A percentile compares a stretch with the other conserved stretches of the same genome.
phyloP scores from a whole-genome alignment of 2,329 filamentous ascomycete species.

The Didymella glomerata region DNA sequence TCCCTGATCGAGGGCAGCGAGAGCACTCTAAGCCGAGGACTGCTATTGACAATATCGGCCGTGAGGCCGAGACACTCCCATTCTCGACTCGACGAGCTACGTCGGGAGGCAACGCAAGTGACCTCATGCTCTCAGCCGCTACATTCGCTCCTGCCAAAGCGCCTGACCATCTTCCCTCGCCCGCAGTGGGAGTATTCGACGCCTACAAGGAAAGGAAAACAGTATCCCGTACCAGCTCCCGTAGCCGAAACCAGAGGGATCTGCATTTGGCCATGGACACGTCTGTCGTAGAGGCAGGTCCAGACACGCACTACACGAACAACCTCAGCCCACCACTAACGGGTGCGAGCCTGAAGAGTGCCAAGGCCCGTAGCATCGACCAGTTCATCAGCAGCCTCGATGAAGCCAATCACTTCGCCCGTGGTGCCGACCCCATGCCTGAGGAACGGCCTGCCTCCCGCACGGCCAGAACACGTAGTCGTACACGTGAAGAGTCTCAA shows the following conservation, averaged over 20 bases:
- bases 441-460: slow-evolving; percentile 58
- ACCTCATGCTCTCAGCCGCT: slow-evolving; percentile 52
- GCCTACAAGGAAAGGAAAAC: slow-evolving; percentile 69
- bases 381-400: slow-evolving; percentile 89
- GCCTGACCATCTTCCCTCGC: slow-evolving; percentile 67
- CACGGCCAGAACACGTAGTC: slow-evolving; percentile 57
- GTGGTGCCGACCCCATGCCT: slow-evolving; percentile 51
- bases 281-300: slow-evolving; percentile 47
- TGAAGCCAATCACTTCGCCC: slow-evolving; percentile 70
- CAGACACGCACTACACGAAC: slow-evolving; percentile 57
- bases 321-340: slow-evolving; percentile 58
- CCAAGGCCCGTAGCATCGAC: slow-evolving; percentile 73
- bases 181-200: slow-evolving; percentile 69
- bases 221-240: slow-evolving; percentile 72
- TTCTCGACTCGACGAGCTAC: slow-evolving; percentile 47
- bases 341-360: slow-evolving; percentile 62
- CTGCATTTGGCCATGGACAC: slow-evolving; percentile 62
- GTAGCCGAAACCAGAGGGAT: slow-evolving; percentile 79
- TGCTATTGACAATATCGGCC: slow-evolving; percentile 51
- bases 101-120: slow-evolving; percentile 67
- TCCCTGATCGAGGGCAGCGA: slow-evolving; percentile 49
- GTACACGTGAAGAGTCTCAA: slow-evolving; percentile 68
- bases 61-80: slow-evolving; percentile 53
- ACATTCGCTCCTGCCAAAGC: slow-evolving; percentile 45
- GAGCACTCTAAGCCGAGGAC: slow-evolving; percentile 43